Evolutionary conservation across 192 early-diverging fungal genomes (phyloP).

Genomic region (Podila horticola): DNA sequence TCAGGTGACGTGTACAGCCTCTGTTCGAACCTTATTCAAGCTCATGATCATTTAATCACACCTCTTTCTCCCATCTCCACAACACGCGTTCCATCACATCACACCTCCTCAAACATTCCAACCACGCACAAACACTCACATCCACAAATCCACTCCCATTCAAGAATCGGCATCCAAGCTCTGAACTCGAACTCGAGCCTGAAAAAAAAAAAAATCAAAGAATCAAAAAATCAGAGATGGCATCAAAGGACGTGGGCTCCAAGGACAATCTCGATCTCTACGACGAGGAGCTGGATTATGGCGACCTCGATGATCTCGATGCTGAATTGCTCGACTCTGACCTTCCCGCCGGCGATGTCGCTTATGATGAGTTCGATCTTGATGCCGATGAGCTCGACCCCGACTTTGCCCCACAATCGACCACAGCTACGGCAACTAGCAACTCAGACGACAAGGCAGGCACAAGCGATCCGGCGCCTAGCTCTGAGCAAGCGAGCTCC

Average conservation of each 20-base stretch:
- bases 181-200: background rate
- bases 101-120: background rate
- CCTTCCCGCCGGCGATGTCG: background rate
- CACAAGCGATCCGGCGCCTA: background rate
- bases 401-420: conserved; percentile 6
- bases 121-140: background rate
- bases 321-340: conserved; percentile 23
- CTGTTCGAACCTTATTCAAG: no score
- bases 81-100: background rate
- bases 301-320: conserved; percentile 35
- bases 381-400: conserved; percentile 9
- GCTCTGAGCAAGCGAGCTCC: background rate
- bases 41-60: no score
- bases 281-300: conserved; percentile 43
- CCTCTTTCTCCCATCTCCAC: no score
- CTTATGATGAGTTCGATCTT: conserved; percentile 32
- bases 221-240: background rate
- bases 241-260: conserved; percentile 2
- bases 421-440: background rate
- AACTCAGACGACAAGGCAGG: background rate
- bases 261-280: conserved; percentile 32
- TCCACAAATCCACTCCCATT: background rate
- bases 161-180: background rate
- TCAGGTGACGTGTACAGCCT: no score
- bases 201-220: background rate